Base-by-base conservation (phyloP, 225 moss, liverwort and hornwort genomes). In the Neckera pumila region DNA sequence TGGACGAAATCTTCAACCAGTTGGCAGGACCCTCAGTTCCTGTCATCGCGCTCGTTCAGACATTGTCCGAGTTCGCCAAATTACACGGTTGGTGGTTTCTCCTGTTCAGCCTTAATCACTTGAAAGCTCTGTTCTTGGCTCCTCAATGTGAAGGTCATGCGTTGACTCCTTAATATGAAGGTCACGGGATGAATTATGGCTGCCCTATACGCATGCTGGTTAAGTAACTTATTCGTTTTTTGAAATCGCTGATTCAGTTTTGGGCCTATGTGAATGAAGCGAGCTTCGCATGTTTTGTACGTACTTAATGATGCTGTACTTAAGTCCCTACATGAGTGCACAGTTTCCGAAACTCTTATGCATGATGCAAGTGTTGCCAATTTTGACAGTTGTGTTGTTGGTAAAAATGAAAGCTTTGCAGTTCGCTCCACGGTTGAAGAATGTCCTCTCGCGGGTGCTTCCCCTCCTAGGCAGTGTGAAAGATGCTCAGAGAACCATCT, bases 381-480 rank as follows among this genome's bases (percentile, higher is more conserved):
- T 77, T 89, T 82, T 92, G 91, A 92, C 89, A 56, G 84, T 84
- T 88, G 61, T 78, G 53, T 84, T 85, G 86, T 86, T 89, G 88
- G 86, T 79, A 82, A 85, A 77, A 86, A 89, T 88, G 87, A 86
- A 91, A 99, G 98, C 98, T 92, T 91, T 99, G 92, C 97, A 97
- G 95, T 99, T 99, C 92, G 97, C 98, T 89, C 97, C 98, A 86
- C 91, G 98, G 81, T 92, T 99, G 89, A 97, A 97, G 88, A 97
- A 95, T 89, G 97, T 99, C 64, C 93, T 99, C 66, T 97, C 97
- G 77, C 94, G 95, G 84, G 98, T 97, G 79, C 90, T 97, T 81
- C 98, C 98, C 66, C 90, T 99, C 82, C 90, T 99, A 75, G 98
- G 98, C 90, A 96, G 97, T 90, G 91, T 99, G 62, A 97, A 91